Evolutionary conservation across 495 filamentous ascomycete species (phyloP), one percentile per base, ranked within the genome.

Genomic region (Friedmanniomyces simplex): DNA sequence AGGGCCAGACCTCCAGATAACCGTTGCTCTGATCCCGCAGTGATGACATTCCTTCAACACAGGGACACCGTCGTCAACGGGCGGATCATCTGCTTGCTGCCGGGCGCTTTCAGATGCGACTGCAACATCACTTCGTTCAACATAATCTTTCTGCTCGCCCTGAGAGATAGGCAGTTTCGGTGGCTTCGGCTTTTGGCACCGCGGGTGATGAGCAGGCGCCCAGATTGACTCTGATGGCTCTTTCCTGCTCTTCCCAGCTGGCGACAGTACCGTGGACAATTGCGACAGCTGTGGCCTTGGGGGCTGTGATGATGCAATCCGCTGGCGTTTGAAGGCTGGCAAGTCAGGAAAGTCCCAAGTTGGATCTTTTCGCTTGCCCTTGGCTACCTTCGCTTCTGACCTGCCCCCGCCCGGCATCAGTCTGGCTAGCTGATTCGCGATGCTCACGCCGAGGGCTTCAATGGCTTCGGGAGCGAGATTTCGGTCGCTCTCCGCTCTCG

Each of bases 331-430:
- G 42, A 42, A 48, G 2, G 36, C 53, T 11, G 61, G 57, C 5
- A 60, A 25, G 6, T 56, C 57, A 20, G 61, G 61, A 50, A 43
- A 63, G 30, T 52, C 39, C 61, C 61, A 63, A 30, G 30, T 20
- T 6, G 52, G 2, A 22, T 63, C 57, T n/a, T 47, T 50, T 5
- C 46, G 42, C 20, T 37, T 49, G 4, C 30, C 37, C 21, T 49
- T 54, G 12, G 2, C 7, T 25, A 28, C 45, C 18, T 49, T 54
- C 12, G n/a, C 10, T 25, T 53, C 32, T 6, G 28, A 16, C 50
- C 50, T 57, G 10, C 30, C 11, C 7, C 18, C 36, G 12, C 24
- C 54, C n/a, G n/a, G n/a, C 5, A 63, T 53, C n/a, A 52, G 49
- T 21, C 41, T 37, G 12, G 61, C 47, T 36, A 63, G 28, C 41